These are phyloP conservation scores for Hypocrella siamensis DNA, from an alignment of 2,329 filamentous ascomycete species.

Conservation along the genomic window DNA sequence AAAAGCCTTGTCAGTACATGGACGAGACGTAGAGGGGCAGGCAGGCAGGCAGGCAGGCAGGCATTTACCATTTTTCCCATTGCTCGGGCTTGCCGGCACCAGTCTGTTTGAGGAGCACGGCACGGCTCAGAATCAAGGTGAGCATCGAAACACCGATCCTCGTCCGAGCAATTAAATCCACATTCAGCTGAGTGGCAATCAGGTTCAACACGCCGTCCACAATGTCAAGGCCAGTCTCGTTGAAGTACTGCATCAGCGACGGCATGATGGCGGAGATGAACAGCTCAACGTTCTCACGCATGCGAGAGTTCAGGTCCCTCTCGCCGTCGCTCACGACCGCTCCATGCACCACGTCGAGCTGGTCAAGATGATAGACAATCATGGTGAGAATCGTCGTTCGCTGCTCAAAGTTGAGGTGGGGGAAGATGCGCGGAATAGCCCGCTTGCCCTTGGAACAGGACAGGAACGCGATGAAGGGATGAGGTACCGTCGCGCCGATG, in stretches of 20 bases:
- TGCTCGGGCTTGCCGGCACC: conserved; percentile 53
- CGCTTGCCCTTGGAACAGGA: conserved; percentile 95
- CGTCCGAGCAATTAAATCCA: conserved; percentile 72
- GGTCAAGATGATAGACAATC: conserved; percentile 85
- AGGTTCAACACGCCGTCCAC: conserved; percentile 80
- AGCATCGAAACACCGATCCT: conserved; percentile 80
- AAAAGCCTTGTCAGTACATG: no score
- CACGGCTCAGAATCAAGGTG: conserved; percentile 86
- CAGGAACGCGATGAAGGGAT: conserved; percentile 92
- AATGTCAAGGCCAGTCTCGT: conserved; percentile 79
- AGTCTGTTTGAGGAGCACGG: conserved; percentile 80
- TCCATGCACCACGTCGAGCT: conserved; percentile 74
- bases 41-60: not conserved
- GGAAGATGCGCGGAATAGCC: conserved; percentile 85
- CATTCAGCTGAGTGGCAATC: conserved; percentile 67
- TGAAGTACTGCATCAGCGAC: conserved; percentile 76
- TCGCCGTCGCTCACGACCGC: conserved; percentile 63
- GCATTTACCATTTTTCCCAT: conserved; percentile 61
- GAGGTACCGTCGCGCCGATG: conserved; percentile 58
- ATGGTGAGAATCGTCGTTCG: conserved; percentile 91
- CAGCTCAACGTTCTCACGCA: conserved; percentile 83
- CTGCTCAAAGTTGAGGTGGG: conserved; percentile 81
- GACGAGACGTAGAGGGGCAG: no score
- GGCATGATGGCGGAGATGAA: conserved; percentile 84
- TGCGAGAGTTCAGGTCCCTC: conserved; percentile 51